phyloP scores from a whole-genome alignment of 164 flowering plant genomes.

The Houttuynia cordata region DNA sequence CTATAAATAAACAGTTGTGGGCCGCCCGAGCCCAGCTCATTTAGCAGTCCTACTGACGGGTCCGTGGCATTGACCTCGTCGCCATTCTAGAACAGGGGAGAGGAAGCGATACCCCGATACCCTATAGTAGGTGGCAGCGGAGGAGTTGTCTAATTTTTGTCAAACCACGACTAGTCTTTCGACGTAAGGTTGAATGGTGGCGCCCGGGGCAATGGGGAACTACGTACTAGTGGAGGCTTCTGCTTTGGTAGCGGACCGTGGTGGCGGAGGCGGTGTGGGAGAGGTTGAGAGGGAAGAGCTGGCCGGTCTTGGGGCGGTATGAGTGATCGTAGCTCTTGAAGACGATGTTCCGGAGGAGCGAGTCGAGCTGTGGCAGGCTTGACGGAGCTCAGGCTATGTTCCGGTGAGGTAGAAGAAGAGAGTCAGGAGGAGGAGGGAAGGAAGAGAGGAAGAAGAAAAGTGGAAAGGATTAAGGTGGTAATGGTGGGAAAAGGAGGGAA shows the following conservation, averaged over 20 bases:
- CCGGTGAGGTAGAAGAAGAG: slow-evolving; percentile 4
- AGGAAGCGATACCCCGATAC: slow-evolving; percentile 58
- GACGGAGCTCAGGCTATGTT: slow-evolving; percentile 16
- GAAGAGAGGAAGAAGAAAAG: not conserved
- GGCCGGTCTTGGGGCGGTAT: slow-evolving; percentile 39
- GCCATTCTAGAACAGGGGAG: slow-evolving; percentile 60
- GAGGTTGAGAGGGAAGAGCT: slow-evolving; percentile 35
- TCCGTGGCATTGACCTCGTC: slow-evolving; percentile 18
- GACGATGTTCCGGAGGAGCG: slow-evolving; percentile 53
- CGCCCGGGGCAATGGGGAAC: slow-evolving; percentile 42
- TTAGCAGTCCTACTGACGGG: too few species aligned
- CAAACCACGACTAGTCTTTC: slow-evolving; percentile 56
- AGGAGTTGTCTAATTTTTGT: slow-evolving; percentile 57
- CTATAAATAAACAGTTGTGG: too few species aligned
- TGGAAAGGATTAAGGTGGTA: not conserved
- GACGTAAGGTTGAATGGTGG: slow-evolving; percentile 42
- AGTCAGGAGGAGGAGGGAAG: slow-evolving; percentile 5
- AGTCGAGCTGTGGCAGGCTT: slow-evolving; percentile 43
- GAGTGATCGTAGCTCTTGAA: slow-evolving; percentile 22
- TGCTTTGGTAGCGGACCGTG: slow-evolving; percentile 53
- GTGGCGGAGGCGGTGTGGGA: slow-evolving; percentile 50
- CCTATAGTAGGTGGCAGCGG: slow-evolving; percentile 38
- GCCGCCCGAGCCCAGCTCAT: too few species aligned
- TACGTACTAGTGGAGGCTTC: slow-evolving; percentile 80
- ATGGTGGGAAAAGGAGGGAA: not conserved